Base-by-base conservation (phyloP, 2,329 filamentous ascomycete genomes). In the Tympanopsis confertula region DNA sequence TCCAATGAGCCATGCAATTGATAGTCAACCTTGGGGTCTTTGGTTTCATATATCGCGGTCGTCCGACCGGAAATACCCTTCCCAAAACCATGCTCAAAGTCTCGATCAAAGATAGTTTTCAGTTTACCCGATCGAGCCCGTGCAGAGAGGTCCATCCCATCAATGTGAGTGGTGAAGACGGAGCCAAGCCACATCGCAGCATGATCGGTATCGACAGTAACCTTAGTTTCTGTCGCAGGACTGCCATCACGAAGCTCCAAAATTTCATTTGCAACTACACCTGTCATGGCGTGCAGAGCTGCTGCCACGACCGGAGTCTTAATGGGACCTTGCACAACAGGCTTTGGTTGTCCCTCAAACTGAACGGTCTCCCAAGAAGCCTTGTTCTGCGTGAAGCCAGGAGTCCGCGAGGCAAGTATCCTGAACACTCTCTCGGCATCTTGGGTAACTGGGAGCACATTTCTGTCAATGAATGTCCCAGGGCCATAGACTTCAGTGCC, bases 231-330 rank as follows among this genome's bases (percentile, higher is more conserved):
- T 18, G 36, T 39, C 24, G 22, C 13, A 7, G 7, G 22, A 10
- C n/a, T 26, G 10, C 28, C 13, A 36, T 50, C 50, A 20, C 49
- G 47, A 10, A 54, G 42, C 10, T 45, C 50, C 1, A 59, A 43
- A 12, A 66, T 50, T 39, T 65, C 61, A 38, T 61, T 55, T 3
- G 45, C 59, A n/a, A 62, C 50, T 3, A 65, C 41, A 10, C 63
- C 63, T 35, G 51, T 53, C 62, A 66, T 65, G 5, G 56, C 60
- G 38, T 65, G 61, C 3, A 66, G 45, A 13, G 57, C 62, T 4
- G 62, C 59, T 4, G 58, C 49, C 3, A 65, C 50, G 2, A 56
- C 55, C n/a, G 57, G 55, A 1, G 60, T 51, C 42, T 66, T 67
- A 38, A 66, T 56, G 2, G 62, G 62, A 1, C 62, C 58, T 2